These are phyloP conservation scores for Leishmania mexicana DNA, from an alignment of 208 protist genomes.

Conservation along the genomic window DNA sequence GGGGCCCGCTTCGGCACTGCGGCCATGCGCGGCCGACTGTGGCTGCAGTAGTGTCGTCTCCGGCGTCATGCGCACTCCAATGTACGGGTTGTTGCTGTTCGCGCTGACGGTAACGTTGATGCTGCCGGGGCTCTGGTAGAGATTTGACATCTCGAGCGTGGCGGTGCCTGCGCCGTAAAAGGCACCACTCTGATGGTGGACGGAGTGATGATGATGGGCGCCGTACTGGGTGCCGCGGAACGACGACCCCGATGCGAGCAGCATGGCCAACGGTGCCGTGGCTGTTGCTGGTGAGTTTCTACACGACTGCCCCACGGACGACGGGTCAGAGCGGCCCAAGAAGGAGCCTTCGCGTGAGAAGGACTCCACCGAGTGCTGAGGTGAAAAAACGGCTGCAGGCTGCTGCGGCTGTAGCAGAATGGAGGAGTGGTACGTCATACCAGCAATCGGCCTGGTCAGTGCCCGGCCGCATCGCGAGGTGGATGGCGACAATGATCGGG, in stretches of 20 bases:
- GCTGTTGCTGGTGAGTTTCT: background rate
- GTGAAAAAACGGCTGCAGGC: background rate
- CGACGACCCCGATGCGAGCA: background rate
- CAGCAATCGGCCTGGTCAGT: background rate
- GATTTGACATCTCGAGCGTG: slow-evolving; percentile 2
- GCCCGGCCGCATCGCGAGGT: background rate
- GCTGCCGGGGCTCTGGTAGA: slow-evolving; percentile 21
- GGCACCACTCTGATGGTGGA: background rate
- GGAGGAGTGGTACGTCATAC: background rate
- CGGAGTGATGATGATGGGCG: background rate
- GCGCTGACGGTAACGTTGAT: slow-evolving; percentile 12
- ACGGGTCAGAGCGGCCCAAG: background rate
- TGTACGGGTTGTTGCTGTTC: slow-evolving; percentile 31
- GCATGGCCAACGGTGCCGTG: background rate
- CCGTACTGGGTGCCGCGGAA: background rate
- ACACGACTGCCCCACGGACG: background rate
- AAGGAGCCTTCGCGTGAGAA: slow-evolving; percentile 7
- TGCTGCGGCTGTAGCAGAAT: background rate
- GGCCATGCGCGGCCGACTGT: background rate
- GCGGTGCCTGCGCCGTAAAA: background rate
- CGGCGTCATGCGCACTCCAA: slow-evolving; percentile 15
- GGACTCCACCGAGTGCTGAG: slow-evolving; percentile 9
- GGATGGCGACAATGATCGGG: background rate
- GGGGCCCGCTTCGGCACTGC: background rate
- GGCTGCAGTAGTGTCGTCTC: slow-evolving; percentile 4